Conservation (phyloP, 1,284 basidiomycete genomes). For the Trichosporon asahii region DNA sequence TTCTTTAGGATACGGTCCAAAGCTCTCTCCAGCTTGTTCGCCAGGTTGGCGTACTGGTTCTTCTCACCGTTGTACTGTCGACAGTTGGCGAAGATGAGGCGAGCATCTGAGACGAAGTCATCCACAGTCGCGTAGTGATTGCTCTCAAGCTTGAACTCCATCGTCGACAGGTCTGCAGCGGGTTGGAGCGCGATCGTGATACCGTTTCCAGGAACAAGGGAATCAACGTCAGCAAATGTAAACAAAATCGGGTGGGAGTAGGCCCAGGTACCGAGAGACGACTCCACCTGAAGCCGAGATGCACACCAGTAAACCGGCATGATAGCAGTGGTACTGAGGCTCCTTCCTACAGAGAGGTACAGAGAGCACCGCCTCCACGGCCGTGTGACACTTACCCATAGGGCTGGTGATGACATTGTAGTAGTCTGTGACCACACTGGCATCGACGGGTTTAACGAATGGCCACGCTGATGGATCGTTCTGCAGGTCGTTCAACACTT, state of each 20-base stretch:
- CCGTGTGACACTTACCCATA: constrained; percentile 69
- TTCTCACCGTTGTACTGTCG: constrained; percentile 80
- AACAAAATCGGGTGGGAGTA: not conserved
- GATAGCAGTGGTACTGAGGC: not conserved
- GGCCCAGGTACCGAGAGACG: not conserved
- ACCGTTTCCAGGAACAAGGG: constrained; percentile 3
- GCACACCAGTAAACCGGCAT: no score
- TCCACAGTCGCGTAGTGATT: constrained; percentile 70
- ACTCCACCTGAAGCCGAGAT: not conserved
- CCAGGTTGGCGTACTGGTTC: constrained; percentile 81
- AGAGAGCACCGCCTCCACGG: not conserved
- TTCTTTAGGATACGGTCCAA: constrained; percentile 53
- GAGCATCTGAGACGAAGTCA: constrained; percentile 73
- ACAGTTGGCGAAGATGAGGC: constrained; percentile 89
- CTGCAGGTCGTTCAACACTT: constrained; percentile 76
- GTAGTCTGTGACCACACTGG: constrained; percentile 82
- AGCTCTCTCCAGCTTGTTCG: constrained; percentile 69
- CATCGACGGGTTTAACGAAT: constrained; percentile 61
- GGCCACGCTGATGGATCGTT: constrained; percentile 83
- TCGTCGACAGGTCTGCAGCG: constrained; percentile 74
- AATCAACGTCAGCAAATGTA: not conserved
- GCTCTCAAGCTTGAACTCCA: constrained; percentile 87
- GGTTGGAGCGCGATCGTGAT: not conserved
- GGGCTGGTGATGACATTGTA: constrained; percentile 85
- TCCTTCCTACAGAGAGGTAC: not conserved